A percentile compares a stretch with the other conserved stretches of the same genome.
Evolutionary conservation across 140 eudicot genomes (phyloP).

Genomic region (Cichorium intybus): DNA sequence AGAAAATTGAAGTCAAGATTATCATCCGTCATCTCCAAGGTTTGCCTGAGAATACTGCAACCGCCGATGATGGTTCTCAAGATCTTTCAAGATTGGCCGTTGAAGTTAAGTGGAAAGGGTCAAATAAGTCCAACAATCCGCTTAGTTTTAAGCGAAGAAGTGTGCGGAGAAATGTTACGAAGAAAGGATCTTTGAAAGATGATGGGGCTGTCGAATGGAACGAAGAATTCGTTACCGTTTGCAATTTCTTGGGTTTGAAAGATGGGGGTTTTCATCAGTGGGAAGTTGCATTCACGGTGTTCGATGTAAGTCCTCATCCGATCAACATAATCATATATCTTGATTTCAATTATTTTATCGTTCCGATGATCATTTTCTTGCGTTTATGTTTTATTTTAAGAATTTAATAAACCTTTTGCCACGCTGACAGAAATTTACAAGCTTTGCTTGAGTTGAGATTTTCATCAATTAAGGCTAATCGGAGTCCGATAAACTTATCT

Average conservation of each 20-base stretch:
- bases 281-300: constrained; percentile 67
- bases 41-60: neutral
- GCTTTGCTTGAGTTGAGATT: neutral
- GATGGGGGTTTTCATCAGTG: constrained; percentile 70
- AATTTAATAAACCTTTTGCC: neutral
- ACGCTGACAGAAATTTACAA: neutral
- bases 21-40: constrained; percentile 41
- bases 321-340: neutral
- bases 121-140: constrained; percentile 44
- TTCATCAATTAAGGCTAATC: neutral
- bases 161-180: constrained; percentile 69
- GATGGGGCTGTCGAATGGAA: constrained; percentile 60
- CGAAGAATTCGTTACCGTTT: constrained; percentile 57
- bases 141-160: constrained; percentile 43
- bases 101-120: constrained; percentile 74
- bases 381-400: neutral
- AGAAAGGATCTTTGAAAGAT: constrained; percentile 33
- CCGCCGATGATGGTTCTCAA: constrained; percentile 19
- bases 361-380: neutral
- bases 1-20: constrained; percentile 48
- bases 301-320: constrained; percentile 53
- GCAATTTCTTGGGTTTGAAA: constrained; percentile 43
- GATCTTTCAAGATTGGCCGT: constrained; percentile 34
- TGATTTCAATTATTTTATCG: neutral
- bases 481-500: neutral